Conservation (phyloP, 495 filamentous ascomycete genomes). For the Cudoniella acicularis region DNA sequence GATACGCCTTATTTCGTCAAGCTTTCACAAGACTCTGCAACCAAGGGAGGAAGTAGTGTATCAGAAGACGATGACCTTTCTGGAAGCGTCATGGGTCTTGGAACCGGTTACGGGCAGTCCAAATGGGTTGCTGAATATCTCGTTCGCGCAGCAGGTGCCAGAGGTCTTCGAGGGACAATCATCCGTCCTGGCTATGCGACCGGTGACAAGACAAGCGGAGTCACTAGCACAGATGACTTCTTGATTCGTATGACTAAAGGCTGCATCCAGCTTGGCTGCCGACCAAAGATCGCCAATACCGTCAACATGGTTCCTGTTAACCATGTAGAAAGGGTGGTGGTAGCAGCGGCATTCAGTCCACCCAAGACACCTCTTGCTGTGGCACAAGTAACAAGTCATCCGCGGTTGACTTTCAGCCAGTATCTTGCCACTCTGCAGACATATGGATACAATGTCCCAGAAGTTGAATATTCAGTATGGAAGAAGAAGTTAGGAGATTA, state of each 20-base stretch:
- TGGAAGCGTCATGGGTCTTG: slow-evolving; percentile 60
- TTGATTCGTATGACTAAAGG: slow-evolving; percentile 86
- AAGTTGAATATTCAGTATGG: slow-evolving; percentile 60
- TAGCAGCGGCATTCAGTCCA: slow-evolving; percentile 52
- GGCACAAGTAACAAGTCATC: slow-evolving; percentile 77
- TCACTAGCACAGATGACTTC: slow-evolving; percentile 88
- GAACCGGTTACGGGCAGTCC: slow-evolving; percentile 87
- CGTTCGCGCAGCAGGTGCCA: slow-evolving; percentile 70
- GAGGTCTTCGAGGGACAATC: slow-evolving; percentile 73
- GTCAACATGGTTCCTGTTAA: slow-evolving; percentile 89
- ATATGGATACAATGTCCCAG: slow-evolving; percentile 74
- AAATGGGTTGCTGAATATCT: slow-evolving; percentile 87
- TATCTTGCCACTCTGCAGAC: slow-evolving; percentile 67
- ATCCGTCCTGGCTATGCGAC: slow-evolving; percentile 85
- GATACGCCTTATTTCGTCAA: slow-evolving; percentile 78
- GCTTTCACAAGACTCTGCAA: slow-evolving; percentile 54
- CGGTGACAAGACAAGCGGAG: slow-evolving; percentile 69
- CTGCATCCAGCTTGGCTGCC: slow-evolving; percentile 70
- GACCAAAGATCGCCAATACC: slow-evolving; percentile 79
- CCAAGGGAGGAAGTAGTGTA: slow-evolving; percentile 50
- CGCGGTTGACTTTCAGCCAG: slow-evolving; percentile 73
- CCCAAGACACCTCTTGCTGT: slow-evolving; percentile 47
- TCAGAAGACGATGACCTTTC: slow-evolving; percentile 63
- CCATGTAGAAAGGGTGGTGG: slow-evolving; percentile 76
- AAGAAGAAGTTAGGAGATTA: slow-evolving; percentile 55